These are phyloP conservation scores for Neurospora sp. DNA, from an alignment of 495 filamentous ascomycete species.

Conservation along the genomic window DNA sequence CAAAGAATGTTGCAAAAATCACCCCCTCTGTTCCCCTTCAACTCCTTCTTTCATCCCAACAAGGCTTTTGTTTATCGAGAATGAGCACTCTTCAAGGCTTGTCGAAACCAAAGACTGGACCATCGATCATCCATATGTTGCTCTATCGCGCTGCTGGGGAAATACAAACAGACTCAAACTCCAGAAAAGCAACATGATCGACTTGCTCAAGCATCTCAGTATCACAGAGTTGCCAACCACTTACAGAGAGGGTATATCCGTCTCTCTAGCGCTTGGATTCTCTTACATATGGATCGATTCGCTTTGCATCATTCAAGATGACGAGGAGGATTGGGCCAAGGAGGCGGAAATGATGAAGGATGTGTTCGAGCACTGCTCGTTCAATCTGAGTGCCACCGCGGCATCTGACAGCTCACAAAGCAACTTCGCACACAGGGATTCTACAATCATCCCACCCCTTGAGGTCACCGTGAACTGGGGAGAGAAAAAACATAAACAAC, in stretches of 20 bases:
- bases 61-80: neutral
- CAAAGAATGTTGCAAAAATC: neutral
- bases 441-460: neutral
- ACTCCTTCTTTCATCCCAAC: neutral
- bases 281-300: neutral
- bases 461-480: neutral
- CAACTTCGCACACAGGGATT: neutral
- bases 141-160: neutral
- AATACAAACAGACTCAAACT: neutral
- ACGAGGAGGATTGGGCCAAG: neutral
- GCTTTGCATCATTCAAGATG: neutral
- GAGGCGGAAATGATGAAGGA: neutral
- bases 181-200: neutral
- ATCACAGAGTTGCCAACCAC: neutral
- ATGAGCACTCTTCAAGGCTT: neutral
- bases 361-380: neutral
- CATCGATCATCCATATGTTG: neutral
- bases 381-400: neutral
- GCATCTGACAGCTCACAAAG: neutral
- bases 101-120: neutral
- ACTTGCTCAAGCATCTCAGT: neutral
- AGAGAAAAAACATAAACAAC: neutral
- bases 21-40: neutral
- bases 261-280: neutral
- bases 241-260: neutral